Conservation (phyloP, 73 alveolate genomes). For the Stentor coeruleus region DNA sequence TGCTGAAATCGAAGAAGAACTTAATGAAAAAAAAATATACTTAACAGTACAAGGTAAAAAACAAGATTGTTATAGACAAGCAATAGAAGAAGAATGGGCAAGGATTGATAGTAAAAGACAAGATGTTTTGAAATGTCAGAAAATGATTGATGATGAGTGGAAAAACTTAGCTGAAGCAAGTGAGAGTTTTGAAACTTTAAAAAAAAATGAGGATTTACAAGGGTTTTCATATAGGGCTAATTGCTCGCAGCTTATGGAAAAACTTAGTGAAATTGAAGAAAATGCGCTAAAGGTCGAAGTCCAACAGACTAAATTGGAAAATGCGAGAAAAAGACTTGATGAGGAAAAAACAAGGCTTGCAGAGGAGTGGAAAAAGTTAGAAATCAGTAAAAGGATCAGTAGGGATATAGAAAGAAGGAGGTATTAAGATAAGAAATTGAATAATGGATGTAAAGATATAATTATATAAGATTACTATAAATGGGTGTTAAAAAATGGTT, state of each 20-base stretch:
- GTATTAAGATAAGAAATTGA: too few species aligned
- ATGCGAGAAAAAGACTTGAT: background rate
- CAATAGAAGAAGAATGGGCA: background rate
- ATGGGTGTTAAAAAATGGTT: too few species aligned
- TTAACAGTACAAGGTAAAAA: background rate
- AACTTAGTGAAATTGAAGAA: background rate
- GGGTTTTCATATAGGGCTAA: too few species aligned
- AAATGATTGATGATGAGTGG: background rate
- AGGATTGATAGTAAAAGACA: background rate
- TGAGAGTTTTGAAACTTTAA: background rate
- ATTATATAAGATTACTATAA: too few species aligned
- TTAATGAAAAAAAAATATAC: background rate
- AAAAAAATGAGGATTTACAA: background rate
- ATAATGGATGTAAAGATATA: too few species aligned
- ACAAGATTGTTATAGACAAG: background rate
- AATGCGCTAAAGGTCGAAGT: background rate
- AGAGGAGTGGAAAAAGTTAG: too few species aligned
- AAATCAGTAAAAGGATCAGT: too few species aligned
- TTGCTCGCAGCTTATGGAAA: background rate
- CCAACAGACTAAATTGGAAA: background rate
- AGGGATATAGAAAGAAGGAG: too few species aligned
- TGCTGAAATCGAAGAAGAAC: background rate
- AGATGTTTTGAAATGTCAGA: background rate
- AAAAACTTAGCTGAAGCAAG: background rate
- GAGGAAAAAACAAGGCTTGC: background rate